A percentile compares a stretch with the other conserved stretches of the same genome.
Evolutionary conservation across 2,329 filamentous ascomycete genomes (phyloP).

Genomic region (Albophoma yamanashiensis): DNA sequence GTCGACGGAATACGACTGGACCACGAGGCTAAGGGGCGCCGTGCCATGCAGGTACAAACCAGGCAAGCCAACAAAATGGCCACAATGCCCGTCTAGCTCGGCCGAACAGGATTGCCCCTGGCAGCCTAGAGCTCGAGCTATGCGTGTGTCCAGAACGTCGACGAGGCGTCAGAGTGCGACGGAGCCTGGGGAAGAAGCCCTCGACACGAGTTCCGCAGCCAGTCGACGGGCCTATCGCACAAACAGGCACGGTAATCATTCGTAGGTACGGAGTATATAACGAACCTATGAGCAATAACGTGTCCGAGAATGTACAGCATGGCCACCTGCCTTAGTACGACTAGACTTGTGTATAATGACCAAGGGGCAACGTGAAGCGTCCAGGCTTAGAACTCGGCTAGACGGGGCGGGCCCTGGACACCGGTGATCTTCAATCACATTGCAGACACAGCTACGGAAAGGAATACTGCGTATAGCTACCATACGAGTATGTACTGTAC

Average conservation of each 20-base stretch:
- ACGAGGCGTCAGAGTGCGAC: not conserved
- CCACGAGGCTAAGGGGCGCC: not conserved
- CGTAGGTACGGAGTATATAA: not conserved
- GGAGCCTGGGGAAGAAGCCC: not conserved
- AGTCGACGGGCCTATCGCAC: not conserved
- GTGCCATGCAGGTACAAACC: not conserved
- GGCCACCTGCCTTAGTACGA: too few relatives aligned
- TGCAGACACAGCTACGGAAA: too few relatives aligned
- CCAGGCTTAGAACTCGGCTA: not conserved
- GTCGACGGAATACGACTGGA: not conserved
- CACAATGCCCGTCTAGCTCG: not conserved
- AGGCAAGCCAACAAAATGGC: not conserved
- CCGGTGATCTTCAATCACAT: not conserved
- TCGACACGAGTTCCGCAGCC: not conserved
- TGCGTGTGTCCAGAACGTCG: not conserved
- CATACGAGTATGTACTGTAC: too few relatives aligned
- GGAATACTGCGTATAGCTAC: too few relatives aligned
- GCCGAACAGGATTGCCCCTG: not conserved
- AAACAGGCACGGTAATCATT: not conserved
- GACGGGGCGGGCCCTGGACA: not conserved
- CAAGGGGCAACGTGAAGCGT: not conserved
- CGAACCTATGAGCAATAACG: too few relatives aligned
- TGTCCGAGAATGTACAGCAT: not conserved
- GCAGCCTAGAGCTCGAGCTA: not conserved
- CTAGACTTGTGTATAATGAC: not conserved